Evolutionary conservation across 176 grass and related monocot genomes (phyloP), one percentile per base, ranked within the genome.

Genomic region (Triticum monococcum): DNA sequence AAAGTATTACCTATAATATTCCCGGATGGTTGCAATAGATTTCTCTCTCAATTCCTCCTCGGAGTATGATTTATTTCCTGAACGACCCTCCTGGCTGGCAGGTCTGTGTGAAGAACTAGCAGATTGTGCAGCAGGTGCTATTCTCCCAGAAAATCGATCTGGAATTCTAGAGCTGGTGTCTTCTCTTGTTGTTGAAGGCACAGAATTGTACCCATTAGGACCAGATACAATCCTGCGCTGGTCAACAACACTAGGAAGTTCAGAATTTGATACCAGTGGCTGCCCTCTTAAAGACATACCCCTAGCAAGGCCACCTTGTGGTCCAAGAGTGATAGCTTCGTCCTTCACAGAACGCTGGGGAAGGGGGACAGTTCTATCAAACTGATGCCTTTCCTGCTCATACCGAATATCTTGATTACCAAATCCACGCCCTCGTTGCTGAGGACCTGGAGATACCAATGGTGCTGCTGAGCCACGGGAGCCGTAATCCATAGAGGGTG

Each of bases 281-380:
- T 98, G 91, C 64, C 96, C 96, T 91, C 88, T 92, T 79, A 87
- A 79, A 79, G 93, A 95, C 93, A 98, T 98, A 40, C 81, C 91
- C 83, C 84, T 91, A 66, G 93, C 96, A 12, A 98, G 90, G 81
- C 93, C 93, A 74, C 96, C 96, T 93, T 94, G 96, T 43, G 96
- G 96, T 72, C 93, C 93, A 79, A 95, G 88, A 24, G 93, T 95
- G 68, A 98, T 72, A 52, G 89, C 18, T 41, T 94, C 93, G 36
- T 95, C 91, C 78, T 90, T 95, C 54, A 90, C 83, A 70, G 71
- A 62, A 32, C 91, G 91, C 77, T 93, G 93, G 22, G 91, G 91
- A 82, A 95, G 88, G 35, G 92, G 95, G 50, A 95, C 85, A 48
- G 88, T 89, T 92, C 91, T 95, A 61, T 41, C 95, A 75, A 82